Percentiles rank a stretch among this genome's conserved stretches.
Conservation (phyloP, 768 basidiomycete species). For the Agaricus subrufescens region DNA sequence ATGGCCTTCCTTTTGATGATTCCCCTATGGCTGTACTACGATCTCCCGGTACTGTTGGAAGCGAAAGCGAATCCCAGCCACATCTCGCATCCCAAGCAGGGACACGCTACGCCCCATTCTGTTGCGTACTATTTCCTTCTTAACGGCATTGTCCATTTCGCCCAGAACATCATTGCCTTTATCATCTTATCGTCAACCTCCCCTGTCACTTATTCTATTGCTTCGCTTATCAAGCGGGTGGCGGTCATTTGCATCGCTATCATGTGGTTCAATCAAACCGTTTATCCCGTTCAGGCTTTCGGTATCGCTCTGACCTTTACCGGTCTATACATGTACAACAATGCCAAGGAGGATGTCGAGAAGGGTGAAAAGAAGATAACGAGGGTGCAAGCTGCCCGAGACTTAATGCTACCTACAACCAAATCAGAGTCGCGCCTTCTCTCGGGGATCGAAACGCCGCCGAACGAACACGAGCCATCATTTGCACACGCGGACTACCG, state of each 20-base stretch:
- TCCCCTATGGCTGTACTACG: slow-evolving; percentile 90
- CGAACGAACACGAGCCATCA: slow-evolving; percentile 16
- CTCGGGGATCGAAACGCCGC: slow-evolving; percentile 34
- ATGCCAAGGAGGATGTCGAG: slow-evolving; percentile 88
- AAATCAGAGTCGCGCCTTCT: slow-evolving; percentile 53
- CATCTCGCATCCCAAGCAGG: slow-evolving; percentile 40
- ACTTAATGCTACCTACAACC: slow-evolving; percentile 65
- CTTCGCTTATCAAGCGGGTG: slow-evolving; percentile 95
- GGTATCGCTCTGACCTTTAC: slow-evolving; percentile 90
- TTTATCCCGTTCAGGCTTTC: slow-evolving; percentile 78
- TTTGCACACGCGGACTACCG: not conserved
- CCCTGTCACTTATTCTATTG: slow-evolving; percentile 98
- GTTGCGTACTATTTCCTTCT: slow-evolving; percentile 82
- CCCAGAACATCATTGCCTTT: slow-evolving; percentile 97
- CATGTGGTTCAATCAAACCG: slow-evolving; percentile 88
- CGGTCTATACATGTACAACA: slow-evolving; percentile 95
- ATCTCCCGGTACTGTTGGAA: slow-evolving; percentile 66
- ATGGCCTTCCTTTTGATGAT: slow-evolving; percentile 96
- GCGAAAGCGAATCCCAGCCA: slow-evolving; percentile 33
- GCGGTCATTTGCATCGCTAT: slow-evolving; percentile 98
- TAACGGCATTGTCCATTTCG: slow-evolving; percentile 95
- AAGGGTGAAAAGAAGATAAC: slow-evolving; percentile 87
- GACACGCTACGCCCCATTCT: slow-evolving; percentile 49
- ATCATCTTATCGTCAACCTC: slow-evolving; percentile 93
- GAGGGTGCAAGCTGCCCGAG: slow-evolving; percentile 66